Evolutionary conservation across 2,329 filamentous ascomycete genomes (phyloP).

Genomic region (Clonostachys solani): DNA sequence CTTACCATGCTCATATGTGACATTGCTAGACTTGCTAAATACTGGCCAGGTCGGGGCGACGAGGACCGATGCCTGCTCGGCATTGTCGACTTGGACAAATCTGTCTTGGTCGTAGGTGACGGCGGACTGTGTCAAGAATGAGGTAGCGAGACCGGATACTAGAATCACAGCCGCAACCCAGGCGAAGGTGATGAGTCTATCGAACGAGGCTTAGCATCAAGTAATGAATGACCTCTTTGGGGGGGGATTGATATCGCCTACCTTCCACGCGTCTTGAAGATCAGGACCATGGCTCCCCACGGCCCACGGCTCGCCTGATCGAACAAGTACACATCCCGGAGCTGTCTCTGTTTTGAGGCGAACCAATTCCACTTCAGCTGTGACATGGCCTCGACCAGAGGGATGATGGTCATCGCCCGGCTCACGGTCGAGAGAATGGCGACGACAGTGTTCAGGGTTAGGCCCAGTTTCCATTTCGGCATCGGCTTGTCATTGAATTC

Average conservation of each 20-base stretch:
- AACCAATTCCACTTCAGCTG: conserved; percentile 12
- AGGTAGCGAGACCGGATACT: conserved; percentile 6
- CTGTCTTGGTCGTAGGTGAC: too few relatives aligned
- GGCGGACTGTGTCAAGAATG: conserved; percentile 3
- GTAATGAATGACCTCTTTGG: too few relatives aligned
- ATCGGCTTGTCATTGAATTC: conserved; percentile 10
- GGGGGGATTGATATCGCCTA: too few relatives aligned
- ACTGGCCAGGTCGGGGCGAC: too few relatives aligned
- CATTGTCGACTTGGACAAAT: too few relatives aligned
- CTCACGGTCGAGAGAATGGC: conserved; percentile 16
- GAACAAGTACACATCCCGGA: conserved; percentile 7
- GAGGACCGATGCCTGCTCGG: too few relatives aligned
- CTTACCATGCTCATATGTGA: too few relatives aligned
- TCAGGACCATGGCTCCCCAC: conserved; percentile 4
- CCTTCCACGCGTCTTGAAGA: neutral
- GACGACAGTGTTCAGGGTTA: conserved; percentile 19
- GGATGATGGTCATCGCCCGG: conserved; percentile 12
- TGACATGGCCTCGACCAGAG: conserved; percentile 14
- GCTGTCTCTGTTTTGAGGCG: conserved; percentile 2
- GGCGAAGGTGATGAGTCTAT: too few relatives aligned
- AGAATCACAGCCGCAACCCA: conserved; percentile 4
- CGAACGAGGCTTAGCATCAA: too few relatives aligned
- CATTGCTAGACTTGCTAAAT: too few relatives aligned
- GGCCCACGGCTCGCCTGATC: conserved; percentile 10
- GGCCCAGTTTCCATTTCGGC: conserved; percentile 11